Evolutionary conservation across 352 stramenopile genomes (phyloP).

Genomic region (Pythium aquatile): DNA sequence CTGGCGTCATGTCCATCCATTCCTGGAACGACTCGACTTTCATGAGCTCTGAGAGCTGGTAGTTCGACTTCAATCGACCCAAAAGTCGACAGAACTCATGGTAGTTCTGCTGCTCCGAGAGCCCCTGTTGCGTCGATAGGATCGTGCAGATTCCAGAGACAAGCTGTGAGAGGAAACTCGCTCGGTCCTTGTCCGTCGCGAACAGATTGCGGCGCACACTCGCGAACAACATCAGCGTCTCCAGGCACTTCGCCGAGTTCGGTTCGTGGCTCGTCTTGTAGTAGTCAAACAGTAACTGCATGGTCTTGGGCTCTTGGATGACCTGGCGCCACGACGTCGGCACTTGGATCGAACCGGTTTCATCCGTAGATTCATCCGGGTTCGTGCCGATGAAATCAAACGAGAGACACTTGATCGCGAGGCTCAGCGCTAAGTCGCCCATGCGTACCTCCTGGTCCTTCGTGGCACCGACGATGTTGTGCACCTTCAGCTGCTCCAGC

Average conservation of each 20-base stretch:
- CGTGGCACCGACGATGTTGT: slow-evolving; percentile 81
- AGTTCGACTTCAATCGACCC: slow-evolving; percentile 97
- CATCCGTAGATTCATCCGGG: slow-evolving; percentile 96
- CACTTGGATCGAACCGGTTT: slow-evolving; percentile 97
- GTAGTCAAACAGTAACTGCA: slow-evolving; percentile 96
- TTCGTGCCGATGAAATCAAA: slow-evolving; percentile 99
- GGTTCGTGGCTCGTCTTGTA: slow-evolving; percentile 93
- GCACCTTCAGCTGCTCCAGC: slow-evolving; percentile 93
- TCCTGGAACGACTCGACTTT: slow-evolving; percentile 96
- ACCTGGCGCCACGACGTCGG: slow-evolving; percentile 94
- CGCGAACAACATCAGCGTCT: slow-evolving; percentile 95
- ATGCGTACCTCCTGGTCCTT: slow-evolving; percentile 91
- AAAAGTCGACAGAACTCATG: slow-evolving; percentile 98
- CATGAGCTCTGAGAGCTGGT: slow-evolving; percentile 97
- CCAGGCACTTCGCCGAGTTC: slow-evolving; percentile 94
- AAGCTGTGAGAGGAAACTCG: slow-evolving; percentile 91
- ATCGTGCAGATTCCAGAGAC: slow-evolving; percentile 94
- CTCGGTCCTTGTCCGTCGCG: slow-evolving; percentile 94
- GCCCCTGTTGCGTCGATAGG: slow-evolving; percentile 92
- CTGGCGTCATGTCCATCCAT: slow-evolving; percentile 95
- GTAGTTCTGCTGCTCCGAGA: slow-evolving; percentile 99
- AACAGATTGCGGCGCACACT: slow-evolving; percentile 97
- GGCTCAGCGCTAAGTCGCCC: slow-evolving; percentile 89
- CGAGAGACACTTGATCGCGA: slow-evolving; percentile 94
- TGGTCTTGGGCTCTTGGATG: slow-evolving; percentile 93